Percentiles rank a stretch among this genome's conserved stretches.
phyloP scores from a whole-genome alignment of 805 yeast species.

The Candida namnaoensis region DNA sequence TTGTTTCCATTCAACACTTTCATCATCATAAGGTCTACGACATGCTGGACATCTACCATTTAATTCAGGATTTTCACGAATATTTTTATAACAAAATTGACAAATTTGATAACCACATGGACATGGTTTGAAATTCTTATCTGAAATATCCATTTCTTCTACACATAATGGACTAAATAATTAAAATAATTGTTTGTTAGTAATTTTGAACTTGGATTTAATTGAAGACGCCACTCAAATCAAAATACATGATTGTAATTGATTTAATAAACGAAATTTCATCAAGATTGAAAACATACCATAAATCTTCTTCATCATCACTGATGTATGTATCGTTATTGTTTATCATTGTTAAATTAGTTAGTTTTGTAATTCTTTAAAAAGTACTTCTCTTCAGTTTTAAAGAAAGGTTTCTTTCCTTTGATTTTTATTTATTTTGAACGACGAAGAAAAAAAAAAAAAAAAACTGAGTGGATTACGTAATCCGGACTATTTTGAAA shows the following conservation, averaged over 20 bases:
- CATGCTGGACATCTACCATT: slow-evolving; percentile 98
- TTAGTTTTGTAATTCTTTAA: background rate
- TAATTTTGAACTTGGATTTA: no score
- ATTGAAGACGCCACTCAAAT: no score
- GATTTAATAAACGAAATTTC: no score
- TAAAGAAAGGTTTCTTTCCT: no score
- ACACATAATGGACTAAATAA: slow-evolving; percentile 80
- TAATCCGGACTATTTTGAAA: no score
- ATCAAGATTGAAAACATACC: slow-evolving; percentile 27
- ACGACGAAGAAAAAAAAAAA: no score
- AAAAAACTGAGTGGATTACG: background rate
- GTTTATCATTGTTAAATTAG: slow-evolving; percentile 11
- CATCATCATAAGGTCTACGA: slow-evolving; percentile 89
- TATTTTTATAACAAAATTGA: slow-evolving; percentile 96
- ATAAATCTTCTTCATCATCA: slow-evolving; percentile 74
- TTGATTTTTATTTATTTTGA: no score
- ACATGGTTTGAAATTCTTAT: slow-evolving; percentile 96
- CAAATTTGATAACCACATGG: slow-evolving; percentile 99
- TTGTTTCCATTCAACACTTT: slow-evolving; percentile 77
- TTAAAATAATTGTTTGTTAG: no score
- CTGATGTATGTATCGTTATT: slow-evolving; percentile 51
- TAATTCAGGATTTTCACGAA: slow-evolving; percentile 88
- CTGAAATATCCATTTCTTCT: slow-evolving; percentile 96
- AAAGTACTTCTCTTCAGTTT: no score
- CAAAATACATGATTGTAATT: no score